Conservation (phyloP, 345 rosid genomes). For the Brassica carinata region DNA sequence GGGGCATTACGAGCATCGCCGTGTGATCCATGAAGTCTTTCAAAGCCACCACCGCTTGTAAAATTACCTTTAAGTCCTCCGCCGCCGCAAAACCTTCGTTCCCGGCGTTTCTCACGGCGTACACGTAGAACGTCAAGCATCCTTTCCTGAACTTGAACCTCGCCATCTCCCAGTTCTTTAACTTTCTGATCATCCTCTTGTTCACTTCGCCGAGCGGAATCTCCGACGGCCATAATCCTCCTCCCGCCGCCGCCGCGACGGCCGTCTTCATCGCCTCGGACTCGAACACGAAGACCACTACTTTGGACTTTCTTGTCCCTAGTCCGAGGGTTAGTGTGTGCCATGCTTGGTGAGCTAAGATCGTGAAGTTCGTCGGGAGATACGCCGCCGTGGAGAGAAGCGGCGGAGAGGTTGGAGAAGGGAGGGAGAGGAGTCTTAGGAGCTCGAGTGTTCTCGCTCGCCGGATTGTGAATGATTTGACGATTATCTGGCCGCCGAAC, state of each 20-base stretch:
- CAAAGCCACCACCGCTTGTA: conserved; percentile 83
- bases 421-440: conserved; percentile 73
- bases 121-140: conserved; percentile 92
- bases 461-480: conserved; percentile 92
- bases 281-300: conserved; percentile 77
- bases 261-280: conserved; percentile 66
- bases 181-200: conserved; percentile 73
- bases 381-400: conserved; percentile 82
- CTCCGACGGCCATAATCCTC: conserved; percentile 74
- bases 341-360: conserved; percentile 97
- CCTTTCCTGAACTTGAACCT: conserved; percentile 95
- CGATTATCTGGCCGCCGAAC: conserved; percentile 88
- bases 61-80: conserved; percentile 74
- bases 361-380: conserved; percentile 90
- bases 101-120: conserved; percentile 71
- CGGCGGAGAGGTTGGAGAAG: conserved; percentile 49
- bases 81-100: conserved; percentile 61
- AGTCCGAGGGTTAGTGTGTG: conserved; percentile 91
- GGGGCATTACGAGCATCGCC: conserved; percentile 90
- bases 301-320: conserved; percentile 86
- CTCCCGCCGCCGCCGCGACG: conserved; percentile 44
- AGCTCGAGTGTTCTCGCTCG: conserved; percentile 80
- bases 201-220: conserved; percentile 86
- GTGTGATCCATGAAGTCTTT: conserved; percentile 98
- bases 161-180: conserved; percentile 77